A percentile compares a stretch with the other conserved stretches of the same genome.
Evolutionary conservation across 495 filamentous ascomycete genomes (phyloP).

Genomic region (Aspergillus carlsbadensis): DNA sequence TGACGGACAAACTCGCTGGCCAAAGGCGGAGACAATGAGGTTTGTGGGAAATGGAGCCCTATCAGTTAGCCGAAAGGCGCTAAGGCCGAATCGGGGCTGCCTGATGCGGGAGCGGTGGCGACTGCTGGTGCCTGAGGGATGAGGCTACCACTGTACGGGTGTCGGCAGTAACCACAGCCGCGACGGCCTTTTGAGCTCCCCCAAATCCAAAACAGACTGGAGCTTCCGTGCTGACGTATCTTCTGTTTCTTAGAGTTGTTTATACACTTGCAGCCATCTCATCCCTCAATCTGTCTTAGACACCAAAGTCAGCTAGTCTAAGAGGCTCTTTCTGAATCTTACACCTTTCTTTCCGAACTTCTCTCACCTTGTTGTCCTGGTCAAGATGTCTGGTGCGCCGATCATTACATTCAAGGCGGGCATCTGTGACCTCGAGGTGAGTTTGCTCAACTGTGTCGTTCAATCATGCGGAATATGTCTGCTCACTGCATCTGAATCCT

Average conservation of each 20-base stretch:
- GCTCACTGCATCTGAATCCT: slow-evolving; percentile 14
- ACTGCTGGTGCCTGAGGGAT: slow-evolving; percentile 19
- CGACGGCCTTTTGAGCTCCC: slow-evolving; percentile 23
- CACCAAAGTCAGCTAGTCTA: neutral
- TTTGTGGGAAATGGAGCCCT: slow-evolving; percentile 39
- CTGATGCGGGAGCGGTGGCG: neutral
- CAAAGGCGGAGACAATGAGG: slow-evolving; percentile 33
- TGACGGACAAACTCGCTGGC: slow-evolving; percentile 29
- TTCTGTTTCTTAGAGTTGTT: slow-evolving; percentile 12
- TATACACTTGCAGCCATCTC: neutral
- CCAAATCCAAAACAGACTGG: slow-evolving; percentile 23
- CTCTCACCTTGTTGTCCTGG: neutral
- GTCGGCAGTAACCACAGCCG: slow-evolving; percentile 16
- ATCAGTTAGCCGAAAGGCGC: slow-evolving; percentile 36
- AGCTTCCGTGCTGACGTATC: slow-evolving; percentile 39
- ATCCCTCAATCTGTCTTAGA: neutral
- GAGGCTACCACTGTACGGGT: neutral
- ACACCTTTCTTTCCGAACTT: slow-evolving; percentile 1
- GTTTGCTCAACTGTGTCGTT: slow-evolving; percentile 28
- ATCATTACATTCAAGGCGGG: slow-evolving; percentile 98
- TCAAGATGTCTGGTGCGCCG: slow-evolving; percentile 72
- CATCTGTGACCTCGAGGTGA: slow-evolving; percentile 80
- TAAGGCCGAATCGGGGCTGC: slow-evolving; percentile 32
- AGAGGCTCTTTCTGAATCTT: neutral
- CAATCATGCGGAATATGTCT: neutral